A percentile compares a stretch with the other conserved stretches of the same genome.
Evolutionary conservation across 768 basidiomycete genomes (phyloP).

Genomic region (Crucibulum laeve): DNA sequence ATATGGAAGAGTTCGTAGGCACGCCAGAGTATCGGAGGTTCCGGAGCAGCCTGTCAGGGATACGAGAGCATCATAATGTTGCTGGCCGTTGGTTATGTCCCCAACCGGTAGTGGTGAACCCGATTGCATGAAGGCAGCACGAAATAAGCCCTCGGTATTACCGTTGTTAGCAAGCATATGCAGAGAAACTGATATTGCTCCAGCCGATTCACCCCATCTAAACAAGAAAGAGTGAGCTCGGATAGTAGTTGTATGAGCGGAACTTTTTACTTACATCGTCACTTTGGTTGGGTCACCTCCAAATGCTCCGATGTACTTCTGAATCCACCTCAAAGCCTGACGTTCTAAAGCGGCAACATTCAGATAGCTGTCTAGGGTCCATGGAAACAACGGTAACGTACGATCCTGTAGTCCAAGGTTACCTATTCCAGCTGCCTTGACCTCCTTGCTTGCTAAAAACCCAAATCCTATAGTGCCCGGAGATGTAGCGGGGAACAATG

Average conservation of each 20-base stretch:
- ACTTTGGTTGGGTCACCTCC: constrained; percentile 51
- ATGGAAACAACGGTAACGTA: constrained; percentile 9
- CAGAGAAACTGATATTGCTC: constrained; percentile 41
- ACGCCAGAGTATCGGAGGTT: constrained; percentile 31
- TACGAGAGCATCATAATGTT: constrained; percentile 37
- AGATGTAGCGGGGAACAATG: constrained; percentile 25
- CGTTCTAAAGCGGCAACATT: constrained; percentile 14
- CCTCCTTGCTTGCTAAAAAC: constrained; percentile 26
- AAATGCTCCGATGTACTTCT: constrained; percentile 49
- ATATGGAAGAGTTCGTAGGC: constrained; percentile 35
- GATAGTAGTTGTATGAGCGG: background rate
- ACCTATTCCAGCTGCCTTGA: constrained; percentile 17
- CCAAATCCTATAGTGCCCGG: constrained; percentile 26
- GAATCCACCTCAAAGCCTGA: constrained; percentile 53
- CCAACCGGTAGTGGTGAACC: constrained; percentile 29
- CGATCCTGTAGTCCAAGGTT: constrained; percentile 28
- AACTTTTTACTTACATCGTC: constrained; percentile 25
- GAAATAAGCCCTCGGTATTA: constrained; percentile 31
- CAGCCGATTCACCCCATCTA: constrained; percentile 51
- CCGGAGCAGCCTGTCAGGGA: constrained; percentile 27
- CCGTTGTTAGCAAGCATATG: constrained; percentile 41
- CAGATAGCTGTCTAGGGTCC: background rate
- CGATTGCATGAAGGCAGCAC: constrained; percentile 42
- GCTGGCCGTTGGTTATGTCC: constrained; percentile 25
- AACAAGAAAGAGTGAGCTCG: background rate